phyloP scores from a whole-genome alignment of 495 filamentous ascomycete species.

The Podospora sp. region DNA sequence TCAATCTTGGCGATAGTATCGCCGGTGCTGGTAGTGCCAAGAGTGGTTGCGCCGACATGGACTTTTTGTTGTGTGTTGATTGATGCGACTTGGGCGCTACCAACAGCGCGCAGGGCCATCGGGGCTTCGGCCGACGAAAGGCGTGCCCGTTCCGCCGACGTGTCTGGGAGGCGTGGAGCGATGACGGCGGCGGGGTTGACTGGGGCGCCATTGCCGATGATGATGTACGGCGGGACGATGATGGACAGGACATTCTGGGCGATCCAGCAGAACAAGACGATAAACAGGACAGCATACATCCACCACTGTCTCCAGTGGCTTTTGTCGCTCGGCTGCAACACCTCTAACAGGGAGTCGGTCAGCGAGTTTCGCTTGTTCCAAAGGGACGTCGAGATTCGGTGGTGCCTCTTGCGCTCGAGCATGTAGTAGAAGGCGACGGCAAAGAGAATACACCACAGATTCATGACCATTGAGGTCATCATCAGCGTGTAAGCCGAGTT shows the following conservation, averaged over 20 bases:
- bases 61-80: slow-evolving; percentile 23
- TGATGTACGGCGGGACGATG: slow-evolving; percentile 31
- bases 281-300: slow-evolving; percentile 18
- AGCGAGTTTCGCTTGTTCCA: slow-evolving; percentile 35
- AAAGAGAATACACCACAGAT: slow-evolving; percentile 31
- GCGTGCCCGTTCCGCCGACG: not conserved
- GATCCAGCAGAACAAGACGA: slow-evolving; percentile 25
- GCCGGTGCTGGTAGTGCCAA: slow-evolving; percentile 22
- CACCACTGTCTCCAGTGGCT: slow-evolving; percentile 20
- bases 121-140: slow-evolving; percentile 32
- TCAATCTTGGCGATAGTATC: slow-evolving; percentile 28
- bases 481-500: slow-evolving; percentile 34
- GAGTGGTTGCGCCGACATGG: slow-evolving; percentile 10
- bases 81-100: slow-evolving; percentile 26
- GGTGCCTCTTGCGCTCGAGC: slow-evolving; percentile 19
- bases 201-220: slow-evolving; percentile 32
- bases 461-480: slow-evolving; percentile 25
- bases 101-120: slow-evolving; percentile 33
- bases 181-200: slow-evolving; percentile 34
- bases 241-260: slow-evolving; percentile 30
- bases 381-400: slow-evolving; percentile 24
- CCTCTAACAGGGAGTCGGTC: slow-evolving; percentile 29
- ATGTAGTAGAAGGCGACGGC: slow-evolving; percentile 27
- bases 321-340: slow-evolving; percentile 15
- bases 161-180: slow-evolving; percentile 12